Evolutionary conservation across 768 basidiomycete species (phyloP).

Genomic region (Pilatotrama ljubarskyi): DNA sequence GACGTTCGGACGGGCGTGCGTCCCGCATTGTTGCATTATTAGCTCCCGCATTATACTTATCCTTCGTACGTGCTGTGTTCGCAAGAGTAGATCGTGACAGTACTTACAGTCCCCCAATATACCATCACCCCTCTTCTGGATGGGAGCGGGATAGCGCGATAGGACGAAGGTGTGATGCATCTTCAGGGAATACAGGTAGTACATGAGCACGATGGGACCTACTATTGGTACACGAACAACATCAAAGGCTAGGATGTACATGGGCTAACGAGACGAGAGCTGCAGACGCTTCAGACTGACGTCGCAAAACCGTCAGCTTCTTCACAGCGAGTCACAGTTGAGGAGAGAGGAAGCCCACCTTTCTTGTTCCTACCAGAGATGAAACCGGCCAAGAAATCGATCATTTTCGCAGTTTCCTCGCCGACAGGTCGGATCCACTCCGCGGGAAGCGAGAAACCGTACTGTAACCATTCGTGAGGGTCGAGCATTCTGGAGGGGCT

Average conservation of each 20-base stretch:
- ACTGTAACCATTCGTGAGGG: constrained; percentile 40
- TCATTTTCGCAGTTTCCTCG: constrained; percentile 68
- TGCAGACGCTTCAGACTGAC: neutral
- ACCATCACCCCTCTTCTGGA: constrained; percentile 4
- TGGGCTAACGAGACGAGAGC: too few species aligned
- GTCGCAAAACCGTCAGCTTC: neutral
- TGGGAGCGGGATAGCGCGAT: too few species aligned
- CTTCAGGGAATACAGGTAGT: too few species aligned
- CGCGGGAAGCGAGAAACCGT: constrained; percentile 74
- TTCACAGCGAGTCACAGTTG: neutral
- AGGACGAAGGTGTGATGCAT: too few species aligned
- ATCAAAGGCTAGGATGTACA: too few species aligned
- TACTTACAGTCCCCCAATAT: constrained; percentile 11
- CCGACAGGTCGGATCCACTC: constrained; percentile 76
- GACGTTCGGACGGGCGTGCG: constrained; percentile 5
- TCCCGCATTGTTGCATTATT: constrained; percentile 21
- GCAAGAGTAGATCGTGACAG: constrained; percentile 10
- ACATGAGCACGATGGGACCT: too few species aligned
- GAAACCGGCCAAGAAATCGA: constrained; percentile 69
- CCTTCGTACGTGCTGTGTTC: constrained; percentile 4
- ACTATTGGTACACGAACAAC: too few species aligned
- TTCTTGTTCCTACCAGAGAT: constrained; percentile 39
- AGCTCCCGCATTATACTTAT: constrained; percentile 12
- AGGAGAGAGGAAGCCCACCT: constrained; percentile 4
- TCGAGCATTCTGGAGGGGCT: neutral